Percentiles rank a stretch among this genome's conserved stretches.
phyloP scores from a whole-genome alignment of 2,329 filamentous ascomycete species.

The Mycosphaerella sp. region DNA sequence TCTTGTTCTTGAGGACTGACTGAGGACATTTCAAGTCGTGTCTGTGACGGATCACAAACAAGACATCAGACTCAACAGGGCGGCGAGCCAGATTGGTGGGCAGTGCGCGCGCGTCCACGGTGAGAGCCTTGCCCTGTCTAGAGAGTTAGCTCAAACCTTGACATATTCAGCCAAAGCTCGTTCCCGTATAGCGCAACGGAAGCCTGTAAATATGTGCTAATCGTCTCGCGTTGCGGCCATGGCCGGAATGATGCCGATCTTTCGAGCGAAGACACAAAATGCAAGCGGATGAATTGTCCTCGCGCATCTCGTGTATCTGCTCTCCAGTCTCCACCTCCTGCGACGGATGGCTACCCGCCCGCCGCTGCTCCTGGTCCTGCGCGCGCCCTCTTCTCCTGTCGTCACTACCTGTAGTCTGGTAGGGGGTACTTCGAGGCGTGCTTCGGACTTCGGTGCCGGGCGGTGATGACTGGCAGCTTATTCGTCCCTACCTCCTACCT shows the following conservation, averaged over 20 bases:
- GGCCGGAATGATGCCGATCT: neutral
- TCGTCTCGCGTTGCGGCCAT: neutral
- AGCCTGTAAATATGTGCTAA: neutral
- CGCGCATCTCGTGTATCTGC: neutral
- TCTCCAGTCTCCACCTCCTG: neutral
- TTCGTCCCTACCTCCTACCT: too few species aligned
- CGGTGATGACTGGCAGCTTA: neutral
- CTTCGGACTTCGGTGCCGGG: too few species aligned
- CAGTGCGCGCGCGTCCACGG: neutral
- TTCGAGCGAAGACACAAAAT: neutral
- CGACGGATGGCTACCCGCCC: neutral
- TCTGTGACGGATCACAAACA: neutral
- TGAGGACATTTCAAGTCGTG: slow-evolving; percentile 1
- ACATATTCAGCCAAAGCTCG: slow-evolving; percentile 3
- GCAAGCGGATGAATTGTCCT: neutral
- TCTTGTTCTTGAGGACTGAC: neutral
- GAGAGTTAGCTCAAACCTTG: slow-evolving; percentile 6
- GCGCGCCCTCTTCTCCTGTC: neutral
- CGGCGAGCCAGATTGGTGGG: neutral
- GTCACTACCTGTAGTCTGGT: neutral
- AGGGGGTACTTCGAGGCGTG: too few species aligned
- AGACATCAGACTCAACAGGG: neutral
- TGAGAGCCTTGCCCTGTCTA: slow-evolving; percentile 1
- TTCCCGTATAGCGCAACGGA: slow-evolving; percentile 1
- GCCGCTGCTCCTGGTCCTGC: neutral